Evolutionary conservation across 176 grass and related monocot genomes (phyloP).

Genomic region (Oryza coarctata): DNA sequence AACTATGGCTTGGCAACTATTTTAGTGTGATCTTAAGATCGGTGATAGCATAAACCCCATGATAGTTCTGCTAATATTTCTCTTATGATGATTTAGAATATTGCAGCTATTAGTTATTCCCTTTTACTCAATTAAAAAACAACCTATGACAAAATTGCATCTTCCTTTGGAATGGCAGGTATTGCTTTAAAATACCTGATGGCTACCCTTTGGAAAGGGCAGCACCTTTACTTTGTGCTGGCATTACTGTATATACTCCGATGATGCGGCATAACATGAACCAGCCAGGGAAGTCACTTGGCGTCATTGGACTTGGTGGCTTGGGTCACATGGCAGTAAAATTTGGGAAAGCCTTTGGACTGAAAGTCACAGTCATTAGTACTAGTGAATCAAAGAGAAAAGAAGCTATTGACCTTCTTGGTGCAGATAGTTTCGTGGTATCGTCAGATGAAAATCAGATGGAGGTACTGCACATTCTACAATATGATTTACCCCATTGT

Average conservation of each 20-base stretch:
- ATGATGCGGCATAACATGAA: constrained; percentile 86
- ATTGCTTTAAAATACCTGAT: constrained; percentile 75
- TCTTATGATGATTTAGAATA: not conserved
- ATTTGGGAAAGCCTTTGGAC: constrained; percentile 76
- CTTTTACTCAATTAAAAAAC: not conserved
- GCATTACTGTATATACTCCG: constrained; percentile 75
- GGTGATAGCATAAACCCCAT: not conserved
- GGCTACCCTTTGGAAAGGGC: constrained; percentile 64
- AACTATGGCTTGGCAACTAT: not conserved
- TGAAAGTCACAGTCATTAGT: constrained; percentile 72
- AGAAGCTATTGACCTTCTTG: constrained; percentile 63
- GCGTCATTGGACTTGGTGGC: constrained; percentile 72
- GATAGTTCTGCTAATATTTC: not conserved
- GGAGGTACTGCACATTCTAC: constrained; percentile 43
- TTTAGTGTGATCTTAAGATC: not conserved
- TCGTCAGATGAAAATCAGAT: constrained; percentile 69
- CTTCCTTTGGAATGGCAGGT: constrained; percentile 28
- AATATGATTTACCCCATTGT: not conserved
- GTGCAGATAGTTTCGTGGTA: constrained; percentile 77
- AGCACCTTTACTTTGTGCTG: constrained; percentile 73
- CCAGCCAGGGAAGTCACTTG: constrained; percentile 73
- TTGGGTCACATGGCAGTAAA: constrained; percentile 81
- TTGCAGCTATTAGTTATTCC: not conserved
- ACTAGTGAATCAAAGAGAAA: constrained; percentile 76
- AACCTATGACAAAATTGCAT: not conserved